These are phyloP conservation scores for Umbelopsis isabellina DNA, from an alignment of 192 early-diverging fungal species.

Conservation along the genomic window DNA sequence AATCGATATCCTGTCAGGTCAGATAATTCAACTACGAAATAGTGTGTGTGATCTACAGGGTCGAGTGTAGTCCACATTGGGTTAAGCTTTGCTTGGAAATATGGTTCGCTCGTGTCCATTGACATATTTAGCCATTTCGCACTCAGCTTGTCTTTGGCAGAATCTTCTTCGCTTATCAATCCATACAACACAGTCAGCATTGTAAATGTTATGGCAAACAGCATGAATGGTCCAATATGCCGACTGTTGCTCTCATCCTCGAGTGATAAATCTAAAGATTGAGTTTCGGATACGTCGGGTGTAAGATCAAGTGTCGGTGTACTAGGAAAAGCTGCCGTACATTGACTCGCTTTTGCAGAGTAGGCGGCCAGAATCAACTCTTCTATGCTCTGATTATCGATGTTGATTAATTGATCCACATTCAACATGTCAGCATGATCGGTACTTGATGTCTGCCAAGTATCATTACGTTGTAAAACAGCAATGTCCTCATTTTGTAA, in stretches of 20 bases:
- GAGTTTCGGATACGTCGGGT: background rate
- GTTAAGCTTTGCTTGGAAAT: constrained; percentile 19
- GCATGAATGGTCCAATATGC: background rate
- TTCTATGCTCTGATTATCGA: too few species aligned
- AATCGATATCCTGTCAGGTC: background rate
- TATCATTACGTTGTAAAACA: background rate
- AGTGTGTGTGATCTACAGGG: constrained; percentile 10
- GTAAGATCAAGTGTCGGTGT: too few species aligned
- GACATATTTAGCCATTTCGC: constrained; percentile 10
- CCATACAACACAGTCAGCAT: background rate
- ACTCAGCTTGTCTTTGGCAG: background rate
- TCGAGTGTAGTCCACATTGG: constrained; percentile 14
- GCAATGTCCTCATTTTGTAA: background rate
- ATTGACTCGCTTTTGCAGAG: too few species aligned
- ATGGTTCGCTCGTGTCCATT: constrained; percentile 4
- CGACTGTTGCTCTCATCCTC: background rate
- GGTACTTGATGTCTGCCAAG: background rate
- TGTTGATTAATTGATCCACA: background rate
- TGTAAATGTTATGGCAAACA: background rate
- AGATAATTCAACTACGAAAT: constrained; percentile 10
- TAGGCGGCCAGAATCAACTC: too few species aligned
- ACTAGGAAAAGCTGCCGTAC: too few species aligned
- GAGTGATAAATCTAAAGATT: background rate
- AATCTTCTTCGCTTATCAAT: background rate
- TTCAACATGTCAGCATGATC: background rate